phyloP scores from a whole-genome alignment of 106 monocot genomes.

The Cymbidium sinense region DNA sequence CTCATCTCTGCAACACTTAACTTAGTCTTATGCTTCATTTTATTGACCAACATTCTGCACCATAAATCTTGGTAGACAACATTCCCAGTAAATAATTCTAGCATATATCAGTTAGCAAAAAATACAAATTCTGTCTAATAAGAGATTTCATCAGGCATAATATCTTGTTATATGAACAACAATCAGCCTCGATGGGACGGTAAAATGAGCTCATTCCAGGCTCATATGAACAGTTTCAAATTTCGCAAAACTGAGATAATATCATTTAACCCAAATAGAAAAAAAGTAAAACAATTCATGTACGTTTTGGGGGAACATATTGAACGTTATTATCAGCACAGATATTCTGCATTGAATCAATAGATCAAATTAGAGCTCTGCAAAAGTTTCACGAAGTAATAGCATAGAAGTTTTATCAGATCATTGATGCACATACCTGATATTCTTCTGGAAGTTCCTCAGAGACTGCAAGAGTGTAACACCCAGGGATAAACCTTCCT shows the following conservation, averaged over 20 bases:
- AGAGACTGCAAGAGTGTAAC: slow-evolving; percentile 70
- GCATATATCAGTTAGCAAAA: background rate
- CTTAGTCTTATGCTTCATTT: too few relatives aligned
- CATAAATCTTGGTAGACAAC: too few relatives aligned
- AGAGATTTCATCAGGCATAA: background rate
- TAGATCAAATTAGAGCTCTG: background rate
- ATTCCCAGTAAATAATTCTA: background rate
- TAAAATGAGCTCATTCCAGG: background rate
- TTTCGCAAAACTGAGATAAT: background rate
- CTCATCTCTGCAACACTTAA: too few relatives aligned
- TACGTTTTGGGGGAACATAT: slow-evolving; percentile 54
- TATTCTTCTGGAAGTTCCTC: slow-evolving; percentile 78
- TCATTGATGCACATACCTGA: slow-evolving; percentile 27
- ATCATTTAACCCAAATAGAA: background rate
- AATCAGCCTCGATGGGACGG: background rate
- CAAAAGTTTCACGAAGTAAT: too few relatives aligned
- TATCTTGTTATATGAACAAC: background rate
- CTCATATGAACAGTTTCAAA: too few relatives aligned
- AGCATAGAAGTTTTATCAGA: too few relatives aligned
- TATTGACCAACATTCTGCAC: too few relatives aligned
- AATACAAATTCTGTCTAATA: too few relatives aligned
- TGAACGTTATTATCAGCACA: slow-evolving; percentile 61
- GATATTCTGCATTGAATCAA: slow-evolving; percentile 27
- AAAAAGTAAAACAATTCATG: slow-evolving; percentile 16
- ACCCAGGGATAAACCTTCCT: slow-evolving; percentile 77